Conservation (phyloP, 2,329 filamentous ascomycete species). For the Diaporthe ilicicola region DNA sequence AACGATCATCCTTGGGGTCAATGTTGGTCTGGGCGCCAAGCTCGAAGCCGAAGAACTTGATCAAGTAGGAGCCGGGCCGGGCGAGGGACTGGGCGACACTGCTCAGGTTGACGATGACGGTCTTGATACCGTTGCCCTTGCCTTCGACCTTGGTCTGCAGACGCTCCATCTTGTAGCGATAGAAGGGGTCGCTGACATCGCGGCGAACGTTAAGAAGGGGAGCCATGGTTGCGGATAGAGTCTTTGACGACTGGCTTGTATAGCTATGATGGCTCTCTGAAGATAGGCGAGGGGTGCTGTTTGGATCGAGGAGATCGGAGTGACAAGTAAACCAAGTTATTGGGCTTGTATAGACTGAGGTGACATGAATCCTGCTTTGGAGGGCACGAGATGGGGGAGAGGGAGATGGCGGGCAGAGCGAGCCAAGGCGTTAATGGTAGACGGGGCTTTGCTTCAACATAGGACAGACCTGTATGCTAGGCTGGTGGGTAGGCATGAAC, state of each 20-base stretch:
- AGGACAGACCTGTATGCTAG: constrained; percentile 60
- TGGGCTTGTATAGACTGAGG: constrained; percentile 40
- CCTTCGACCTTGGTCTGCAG: constrained; percentile 99
- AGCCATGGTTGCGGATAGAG: constrained; percentile 78
- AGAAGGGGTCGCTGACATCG: constrained; percentile 98
- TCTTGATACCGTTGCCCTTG: constrained; percentile 99
- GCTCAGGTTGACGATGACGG: constrained; percentile 93
- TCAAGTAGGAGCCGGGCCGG: constrained; percentile 91
- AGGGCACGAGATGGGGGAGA: constrained; percentile 38
- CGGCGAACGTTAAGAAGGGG: constrained; percentile 93
- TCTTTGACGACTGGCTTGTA: constrained; percentile 23
- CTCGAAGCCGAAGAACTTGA: constrained; percentile 99
- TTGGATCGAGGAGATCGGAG: constrained; percentile 38
- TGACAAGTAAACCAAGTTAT: constrained; percentile 33
- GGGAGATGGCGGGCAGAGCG: constrained; percentile 46
- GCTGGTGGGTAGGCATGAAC: constrained; percentile 68
- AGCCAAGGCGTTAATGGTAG: constrained; percentile 63
- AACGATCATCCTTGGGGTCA: constrained; percentile 95
- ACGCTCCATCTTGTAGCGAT: constrained; percentile 99
- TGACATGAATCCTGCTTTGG: constrained; percentile 49
- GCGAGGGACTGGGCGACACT: constrained; percentile 92
- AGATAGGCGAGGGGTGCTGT: constrained; percentile 22
- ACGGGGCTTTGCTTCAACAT: constrained; percentile 64
- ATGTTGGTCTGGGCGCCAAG: constrained; percentile 98
- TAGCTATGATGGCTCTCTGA: constrained; percentile 22